Conservation (phyloP, 768 basidiomycete genomes). For the Lactarius quietus region DNA sequence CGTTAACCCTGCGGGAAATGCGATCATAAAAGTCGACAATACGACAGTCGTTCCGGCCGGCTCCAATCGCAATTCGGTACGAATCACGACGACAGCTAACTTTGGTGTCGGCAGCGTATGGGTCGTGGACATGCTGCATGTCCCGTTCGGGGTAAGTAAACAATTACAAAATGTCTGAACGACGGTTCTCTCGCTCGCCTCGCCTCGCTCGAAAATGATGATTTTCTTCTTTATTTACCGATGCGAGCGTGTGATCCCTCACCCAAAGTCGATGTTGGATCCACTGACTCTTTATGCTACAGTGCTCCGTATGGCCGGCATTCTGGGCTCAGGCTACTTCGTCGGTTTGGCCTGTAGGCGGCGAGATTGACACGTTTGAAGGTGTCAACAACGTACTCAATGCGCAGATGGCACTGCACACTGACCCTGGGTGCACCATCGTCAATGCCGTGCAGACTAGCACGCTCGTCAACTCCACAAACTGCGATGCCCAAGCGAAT, state of each 20-base stretch:
- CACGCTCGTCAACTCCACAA: conserved; percentile 49
- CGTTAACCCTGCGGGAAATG: conserved; percentile 64
- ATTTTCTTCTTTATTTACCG: background rate
- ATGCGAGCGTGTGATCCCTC: too few species aligned
- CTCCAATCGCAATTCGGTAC: conserved; percentile 63
- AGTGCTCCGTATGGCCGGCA: conserved; percentile 74
- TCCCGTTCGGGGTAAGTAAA: conserved; percentile 55
- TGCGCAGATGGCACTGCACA: conserved; percentile 77
- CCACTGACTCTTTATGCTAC: background rate
- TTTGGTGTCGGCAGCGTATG: conserved; percentile 59
- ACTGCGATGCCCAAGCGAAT: conserved; percentile 56
- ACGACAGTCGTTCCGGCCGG: conserved; percentile 47
- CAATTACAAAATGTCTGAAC: too few species aligned
- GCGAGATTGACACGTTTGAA: conserved; percentile 71
- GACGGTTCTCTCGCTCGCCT: background rate
- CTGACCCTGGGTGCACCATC: conserved; percentile 55
- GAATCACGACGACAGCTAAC: conserved; percentile 53
- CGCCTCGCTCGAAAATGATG: too few species aligned
- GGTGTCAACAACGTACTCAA: conserved; percentile 63
- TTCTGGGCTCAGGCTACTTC: conserved; percentile 56
- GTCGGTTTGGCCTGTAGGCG: conserved; percentile 57
- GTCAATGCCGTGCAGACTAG: conserved; percentile 48
- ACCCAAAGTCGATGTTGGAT: background rate
- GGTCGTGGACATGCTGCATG: conserved; percentile 61
- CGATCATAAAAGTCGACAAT: conserved; percentile 77